Conservation (phyloP, 1,139 yeast species). For the Eremothecium sinecaudum region DNA sequence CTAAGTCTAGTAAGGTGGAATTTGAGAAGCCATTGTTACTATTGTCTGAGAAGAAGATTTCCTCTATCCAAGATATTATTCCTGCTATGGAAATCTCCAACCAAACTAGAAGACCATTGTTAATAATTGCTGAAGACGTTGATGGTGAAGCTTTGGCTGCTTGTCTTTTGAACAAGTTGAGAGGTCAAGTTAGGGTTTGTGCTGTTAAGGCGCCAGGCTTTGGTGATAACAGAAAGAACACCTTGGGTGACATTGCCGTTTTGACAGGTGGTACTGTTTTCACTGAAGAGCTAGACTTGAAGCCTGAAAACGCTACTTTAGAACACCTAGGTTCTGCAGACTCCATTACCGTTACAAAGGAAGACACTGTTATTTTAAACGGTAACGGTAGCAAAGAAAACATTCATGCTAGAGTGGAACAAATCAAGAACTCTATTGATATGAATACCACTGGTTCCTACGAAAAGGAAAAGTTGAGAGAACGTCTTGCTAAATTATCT, state of each 20-base stretch:
- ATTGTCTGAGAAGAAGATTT: constrained; percentile 89
- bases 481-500: constrained; percentile 93
- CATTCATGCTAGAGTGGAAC: constrained; percentile 89
- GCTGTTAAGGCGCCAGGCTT: constrained; percentile 99
- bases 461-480: constrained; percentile 96
- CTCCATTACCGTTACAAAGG: constrained; percentile 89
- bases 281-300: constrained; percentile 95
- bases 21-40: constrained; percentile 89
- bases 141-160: constrained; percentile 99
- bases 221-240: constrained; percentile 98
- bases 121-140: constrained; percentile 92
- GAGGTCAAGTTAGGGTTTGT: constrained; percentile 98
- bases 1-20: constrained; percentile 94
- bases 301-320: constrained; percentile 91
- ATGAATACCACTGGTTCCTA: constrained; percentile 80
- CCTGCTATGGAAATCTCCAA: constrained; percentile 93
- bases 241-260: constrained; percentile 93
- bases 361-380: constrained; percentile 89
- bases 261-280: constrained; percentile 96
- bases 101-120: constrained; percentile 89
- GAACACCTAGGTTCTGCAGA: constrained; percentile 93
- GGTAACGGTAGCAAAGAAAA: constrained; percentile 91
- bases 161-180: constrained; percentile 92
- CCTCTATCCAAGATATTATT: constrained; percentile 83
- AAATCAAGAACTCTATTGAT: constrained; percentile 75